A percentile compares a stretch with the other conserved stretches of the same genome.
phyloP scores from a whole-genome alignment of 371 early-diverging fungal genomes.

The Basidiobolus meristosporus region DNA sequence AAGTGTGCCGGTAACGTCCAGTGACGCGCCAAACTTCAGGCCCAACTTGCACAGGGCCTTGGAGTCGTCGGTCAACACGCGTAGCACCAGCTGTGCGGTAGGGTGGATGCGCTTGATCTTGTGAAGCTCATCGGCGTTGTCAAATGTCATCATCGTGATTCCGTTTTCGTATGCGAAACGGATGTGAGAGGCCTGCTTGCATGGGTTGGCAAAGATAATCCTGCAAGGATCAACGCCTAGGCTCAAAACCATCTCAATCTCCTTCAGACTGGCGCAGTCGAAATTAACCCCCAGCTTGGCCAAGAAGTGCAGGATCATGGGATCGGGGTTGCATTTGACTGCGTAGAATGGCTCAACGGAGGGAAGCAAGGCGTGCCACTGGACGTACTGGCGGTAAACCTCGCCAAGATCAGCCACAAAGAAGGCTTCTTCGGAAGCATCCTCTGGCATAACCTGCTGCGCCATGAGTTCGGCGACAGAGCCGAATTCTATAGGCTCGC shows the following conservation, averaged over 20 bases:
- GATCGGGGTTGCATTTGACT: slow-evolving; percentile 93
- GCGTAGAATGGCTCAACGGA: slow-evolving; percentile 90
- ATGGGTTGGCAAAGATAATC: slow-evolving; percentile 95
- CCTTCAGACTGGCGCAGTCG: slow-evolving; percentile 78
- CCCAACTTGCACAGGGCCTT: slow-evolving; percentile 79
- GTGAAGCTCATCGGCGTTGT: slow-evolving; percentile 89
- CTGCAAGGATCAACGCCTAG: slow-evolving; percentile 55
- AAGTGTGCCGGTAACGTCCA: slow-evolving; percentile 39
- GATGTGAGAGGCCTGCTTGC: slow-evolving; percentile 89
- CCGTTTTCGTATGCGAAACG: slow-evolving; percentile 57
- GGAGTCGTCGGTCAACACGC: slow-evolving; percentile 89
- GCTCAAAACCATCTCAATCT: slow-evolving; percentile 68
- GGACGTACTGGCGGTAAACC: slow-evolving; percentile 64
- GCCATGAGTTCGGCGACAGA: too few species aligned
- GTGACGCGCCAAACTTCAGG: slow-evolving; percentile 88
- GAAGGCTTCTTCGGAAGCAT: slow-evolving; percentile 73
- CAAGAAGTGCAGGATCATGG: slow-evolving; percentile 63
- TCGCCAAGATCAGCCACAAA: slow-evolving; percentile 83
- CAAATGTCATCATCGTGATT: slow-evolving; percentile 90
- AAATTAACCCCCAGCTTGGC: slow-evolving; percentile 76
- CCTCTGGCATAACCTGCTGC: too few species aligned
- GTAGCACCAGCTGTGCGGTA: slow-evolving; percentile 72
- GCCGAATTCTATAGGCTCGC: too few species aligned
- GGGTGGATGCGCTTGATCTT: slow-evolving; percentile 76
- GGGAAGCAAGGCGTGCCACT: slow-evolving; percentile 66